Evolutionary conservation across 2,329 filamentous ascomycete species (phyloP), one percentile per base, ranked within the genome.

Genomic region (Ophiobolus disseminans): DNA sequence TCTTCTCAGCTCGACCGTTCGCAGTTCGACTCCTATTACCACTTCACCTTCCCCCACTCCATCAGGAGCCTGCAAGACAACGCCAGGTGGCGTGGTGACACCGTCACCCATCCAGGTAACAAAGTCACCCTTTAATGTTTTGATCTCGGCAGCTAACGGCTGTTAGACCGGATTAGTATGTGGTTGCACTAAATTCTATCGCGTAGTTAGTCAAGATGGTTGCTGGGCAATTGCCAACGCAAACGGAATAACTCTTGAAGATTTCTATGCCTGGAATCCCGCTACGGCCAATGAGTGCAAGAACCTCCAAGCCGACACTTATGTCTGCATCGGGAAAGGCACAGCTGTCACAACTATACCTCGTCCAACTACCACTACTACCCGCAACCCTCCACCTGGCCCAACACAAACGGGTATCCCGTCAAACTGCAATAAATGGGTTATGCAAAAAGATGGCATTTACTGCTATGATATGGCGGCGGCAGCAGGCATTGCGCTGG

Each of bases 391-490:
- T 20, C 11, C 36, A n/a, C 43, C 36, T 11, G n/a, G 19, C 11
- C 43, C 43, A 5, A 40, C 36, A 7, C 43, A 40, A 32, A 21
- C 17, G 5, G 35, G 43, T 14, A 32, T 46, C 9, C 34, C 34
- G 13, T 20, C 23, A 1, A 46, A 40, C 22, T 46, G 43, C 37
- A 22, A 19, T 6, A 40, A 35, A 26, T 46, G 35, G 26, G 25
- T 34, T 7, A 7, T 39, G 6, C 26, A 40, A 16, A 46, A 40
- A 20, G 20, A 21, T 26, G 36, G 36, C 20, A 5, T 34, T 7
- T 34, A 21, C 22, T 46, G 35, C 30, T 21, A 21, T 30, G 43
- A 46, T 32, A 46, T 40, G 19, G 43, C 36, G 5, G 17, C 35
- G 13, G n/a, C 26, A 19, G 28, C 17, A 21, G 28, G 35, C 6